Percentiles rank a stretch among this genome's conserved stretches.
Conservation (phyloP, 495 filamentous ascomycete species). For the Pseudotulostoma volvatum region DNA sequence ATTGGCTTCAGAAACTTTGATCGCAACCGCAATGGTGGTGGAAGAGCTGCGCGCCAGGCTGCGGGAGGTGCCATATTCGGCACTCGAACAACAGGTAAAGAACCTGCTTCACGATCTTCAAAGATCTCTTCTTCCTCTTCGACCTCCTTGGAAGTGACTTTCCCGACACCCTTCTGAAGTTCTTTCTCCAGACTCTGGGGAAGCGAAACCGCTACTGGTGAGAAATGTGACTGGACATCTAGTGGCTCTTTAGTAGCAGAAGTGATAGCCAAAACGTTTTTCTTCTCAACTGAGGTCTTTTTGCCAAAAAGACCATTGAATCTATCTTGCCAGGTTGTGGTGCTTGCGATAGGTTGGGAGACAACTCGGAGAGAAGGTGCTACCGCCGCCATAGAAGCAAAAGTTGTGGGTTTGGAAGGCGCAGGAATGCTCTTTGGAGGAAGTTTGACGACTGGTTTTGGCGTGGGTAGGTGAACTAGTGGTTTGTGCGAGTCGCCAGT, state of each 20-base stretch:
- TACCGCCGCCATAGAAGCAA: constrained; percentile 39
- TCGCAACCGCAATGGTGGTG: constrained; percentile 18
- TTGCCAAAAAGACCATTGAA: constrained; percentile 60
- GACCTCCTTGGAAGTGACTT: constrained; percentile 40
- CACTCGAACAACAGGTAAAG: constrained; percentile 50
- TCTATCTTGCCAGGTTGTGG: constrained; percentile 52
- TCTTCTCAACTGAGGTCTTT: constrained; percentile 31
- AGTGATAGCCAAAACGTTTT: constrained; percentile 36
- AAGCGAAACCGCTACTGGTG: constrained; percentile 41
- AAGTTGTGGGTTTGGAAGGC: constrained; percentile 32
- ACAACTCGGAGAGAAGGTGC: constrained; percentile 15
- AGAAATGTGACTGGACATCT: constrained; percentile 33
- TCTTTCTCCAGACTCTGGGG: constrained; percentile 23
- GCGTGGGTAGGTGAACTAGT: constrained; percentile 49
- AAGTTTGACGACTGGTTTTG: constrained; percentile 53
- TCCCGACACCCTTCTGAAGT: constrained; percentile 19
- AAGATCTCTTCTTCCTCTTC: constrained; percentile 70
- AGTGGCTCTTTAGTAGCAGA: constrained; percentile 45
- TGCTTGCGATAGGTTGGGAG: constrained; percentile 17
- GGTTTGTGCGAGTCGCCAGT: constrained; percentile 47
- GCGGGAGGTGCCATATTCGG: constrained; percentile 41
- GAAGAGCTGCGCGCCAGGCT: constrained; percentile 31
- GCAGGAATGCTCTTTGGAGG: constrained; percentile 38
- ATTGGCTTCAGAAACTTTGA: constrained; percentile 22
- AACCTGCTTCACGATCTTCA: constrained; percentile 69